phyloP scores from a whole-genome alignment of 495 filamentous ascomycete species.

The Paragyromitra xinjiangensis region DNA sequence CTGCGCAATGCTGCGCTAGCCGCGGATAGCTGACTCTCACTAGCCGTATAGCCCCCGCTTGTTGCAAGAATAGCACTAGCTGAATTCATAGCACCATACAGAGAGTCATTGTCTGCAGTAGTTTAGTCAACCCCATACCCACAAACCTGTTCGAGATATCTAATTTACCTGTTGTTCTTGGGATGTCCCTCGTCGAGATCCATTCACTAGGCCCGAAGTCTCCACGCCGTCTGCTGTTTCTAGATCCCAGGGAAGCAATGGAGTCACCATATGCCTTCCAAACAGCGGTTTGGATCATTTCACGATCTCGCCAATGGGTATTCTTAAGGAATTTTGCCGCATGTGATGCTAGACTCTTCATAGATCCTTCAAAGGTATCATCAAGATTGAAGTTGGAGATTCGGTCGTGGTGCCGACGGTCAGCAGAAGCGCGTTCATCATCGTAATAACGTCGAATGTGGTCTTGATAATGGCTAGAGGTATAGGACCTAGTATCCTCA shows the following conservation, averaged over 20 bases:
- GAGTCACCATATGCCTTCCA: slow-evolving; percentile 43
- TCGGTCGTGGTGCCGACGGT: not conserved
- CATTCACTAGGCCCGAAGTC: slow-evolving; percentile 4
- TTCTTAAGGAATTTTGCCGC: slow-evolving; percentile 33
- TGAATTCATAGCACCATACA: not conserved
- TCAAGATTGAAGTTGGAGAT: not conserved
- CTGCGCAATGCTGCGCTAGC: slow-evolving; percentile 1
- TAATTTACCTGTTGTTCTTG: not conserved
- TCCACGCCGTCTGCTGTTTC: not conserved
- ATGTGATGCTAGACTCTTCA: slow-evolving; percentile 23
- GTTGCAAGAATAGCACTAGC: not conserved
- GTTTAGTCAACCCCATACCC: not conserved
- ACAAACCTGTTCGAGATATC: not conserved
- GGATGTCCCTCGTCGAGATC: slow-evolving; percentile 23
- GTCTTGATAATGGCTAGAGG: not conserved
- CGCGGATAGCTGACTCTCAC: not conserved
- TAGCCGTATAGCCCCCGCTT: not conserved
- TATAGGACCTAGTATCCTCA: not conserved
- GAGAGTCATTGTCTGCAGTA: not conserved
- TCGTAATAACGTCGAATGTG: not conserved
- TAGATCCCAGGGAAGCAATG: slow-evolving; percentile 33
- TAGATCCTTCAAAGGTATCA: slow-evolving; percentile 15
- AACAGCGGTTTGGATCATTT: slow-evolving; percentile 21
- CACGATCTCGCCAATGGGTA: slow-evolving; percentile 32
- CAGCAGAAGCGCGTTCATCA: not conserved